Evolutionary conservation across 768 basidiomycete species (phyloP), one percentile per base, ranked within the genome.

Genomic region (Podaxis carcinomalis): DNA sequence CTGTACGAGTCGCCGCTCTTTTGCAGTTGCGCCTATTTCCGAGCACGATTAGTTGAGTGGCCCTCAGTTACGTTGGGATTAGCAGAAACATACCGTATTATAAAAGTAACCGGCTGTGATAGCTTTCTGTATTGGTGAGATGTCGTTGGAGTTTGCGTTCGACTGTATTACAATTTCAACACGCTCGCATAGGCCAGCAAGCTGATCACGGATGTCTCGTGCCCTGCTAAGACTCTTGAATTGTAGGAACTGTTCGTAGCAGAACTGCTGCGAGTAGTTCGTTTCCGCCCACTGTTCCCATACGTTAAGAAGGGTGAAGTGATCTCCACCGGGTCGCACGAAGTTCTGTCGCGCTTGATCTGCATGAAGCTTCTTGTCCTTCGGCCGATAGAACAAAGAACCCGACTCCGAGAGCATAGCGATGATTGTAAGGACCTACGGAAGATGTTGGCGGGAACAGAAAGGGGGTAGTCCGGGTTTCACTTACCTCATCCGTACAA

Each of bases 201-300:
- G 83, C 73, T 99, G 95, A 70, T 95, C 92, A 25, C 97, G 87
- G 66, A 99, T 96, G 73, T 99, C 96, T 27, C 97, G 88, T 0
- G 97, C 96, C 40, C 97, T 84, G 68, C 89, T 91, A 25, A 99
- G 78, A 63, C 91, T 93, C 81, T 98, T 97, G 82, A 89, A 95
- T 70, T 96, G 95, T 52, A 97, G 74, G 76, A 92, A 98, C 65
- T 95, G 92, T 69, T 96, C 95, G 71, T 95, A 97, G 68, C 93
- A 95, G 76, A 93, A 97, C 68, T 95, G 93, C 70, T 98, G 93
- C 21, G 93, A 95, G 70, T 95, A 98, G 68, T 94, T 94, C 23
- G 95, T 93, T 64, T 99, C 97, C 19, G 92, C 92, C 97, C 97
- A 99, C 69, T 98, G 95, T 71, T 98, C 95, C 90, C 95, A 98